These are phyloP conservation scores for Pseudocercospora fijiensis DNA, from an alignment of 2,329 filamentous ascomycete genomes.

Conservation along the genomic window DNA sequence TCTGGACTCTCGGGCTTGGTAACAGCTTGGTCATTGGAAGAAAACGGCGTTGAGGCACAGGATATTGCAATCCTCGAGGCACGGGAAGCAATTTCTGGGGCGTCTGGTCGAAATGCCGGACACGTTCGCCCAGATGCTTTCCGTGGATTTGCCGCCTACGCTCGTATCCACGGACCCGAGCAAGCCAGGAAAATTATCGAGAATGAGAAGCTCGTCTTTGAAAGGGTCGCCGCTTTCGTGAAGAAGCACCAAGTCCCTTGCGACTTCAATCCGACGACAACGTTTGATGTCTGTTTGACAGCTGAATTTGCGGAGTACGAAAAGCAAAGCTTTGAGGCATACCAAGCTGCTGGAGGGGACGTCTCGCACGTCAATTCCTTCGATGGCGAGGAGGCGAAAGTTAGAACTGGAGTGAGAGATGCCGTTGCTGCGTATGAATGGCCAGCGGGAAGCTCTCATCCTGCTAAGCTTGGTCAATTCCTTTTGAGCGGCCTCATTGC, in stretches of 20 bases:
- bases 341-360: conserved; percentile 46
- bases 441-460: conserved; percentile 52
- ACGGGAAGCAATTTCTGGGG: conserved; percentile 47
- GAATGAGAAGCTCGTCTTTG: conserved; percentile 46
- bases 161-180: conserved; percentile 44
- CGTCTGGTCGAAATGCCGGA: conserved; percentile 48
- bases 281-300: conserved; percentile 52
- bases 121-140: conserved; percentile 51
- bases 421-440: conserved; percentile 53
- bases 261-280: conserved; percentile 50
- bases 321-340: conserved; percentile 43
- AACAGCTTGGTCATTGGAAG: conserved; percentile 44
- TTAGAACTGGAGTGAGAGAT: conserved; percentile 40
- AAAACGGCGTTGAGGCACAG: conserved; percentile 35
- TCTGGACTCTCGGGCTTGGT: conserved; percentile 47
- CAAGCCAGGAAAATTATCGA: conserved; percentile 50
- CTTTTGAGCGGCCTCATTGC: conserved; percentile 43
- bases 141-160: conserved; percentile 49
- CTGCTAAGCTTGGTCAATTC: conserved; percentile 53
- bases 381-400: conserved; percentile 42
- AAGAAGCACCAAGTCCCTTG: conserved; percentile 44
- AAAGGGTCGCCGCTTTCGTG: conserved; percentile 46
- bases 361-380: conserved; percentile 45
- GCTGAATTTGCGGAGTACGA: conserved; percentile 49
- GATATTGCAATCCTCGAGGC: conserved; percentile 48